These are phyloP conservation scores for Glebionis coronaria DNA, from an alignment of 129 eudicot species.

Conservation along the genomic window DNA sequence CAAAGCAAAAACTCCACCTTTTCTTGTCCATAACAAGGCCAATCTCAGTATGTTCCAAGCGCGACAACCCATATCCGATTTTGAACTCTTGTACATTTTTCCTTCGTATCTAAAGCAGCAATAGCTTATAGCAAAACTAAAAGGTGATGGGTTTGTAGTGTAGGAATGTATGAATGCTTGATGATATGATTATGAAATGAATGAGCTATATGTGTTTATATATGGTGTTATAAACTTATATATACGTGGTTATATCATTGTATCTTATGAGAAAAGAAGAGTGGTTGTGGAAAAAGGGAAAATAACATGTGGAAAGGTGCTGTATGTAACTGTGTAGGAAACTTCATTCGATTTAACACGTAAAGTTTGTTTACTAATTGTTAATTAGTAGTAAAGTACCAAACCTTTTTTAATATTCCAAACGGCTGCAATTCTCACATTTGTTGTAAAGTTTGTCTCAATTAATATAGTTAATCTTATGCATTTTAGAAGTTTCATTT, in stretches of 20 bases:
- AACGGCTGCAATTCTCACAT: neutral
- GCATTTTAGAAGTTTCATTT: too few relatives aligned
- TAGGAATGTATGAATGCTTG: neutral
- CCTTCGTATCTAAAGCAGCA: neutral
- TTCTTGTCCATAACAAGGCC: conserved; percentile 68
- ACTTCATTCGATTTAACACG: conserved; percentile 6
- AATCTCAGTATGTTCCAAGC: conserved; percentile 67
- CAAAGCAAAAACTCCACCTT: conserved; percentile 52
- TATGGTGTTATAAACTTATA: neutral
- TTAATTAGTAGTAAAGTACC: neutral
- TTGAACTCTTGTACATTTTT: conserved; percentile 37
- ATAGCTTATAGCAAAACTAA: neutral
- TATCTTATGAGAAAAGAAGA: too few relatives aligned
- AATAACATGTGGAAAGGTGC: conserved; percentile 12
- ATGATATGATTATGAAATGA: neutral
- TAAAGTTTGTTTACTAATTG: conserved; percentile 2
- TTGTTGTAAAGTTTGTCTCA: conserved; percentile 8
- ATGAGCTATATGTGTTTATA: conserved; percentile 1
- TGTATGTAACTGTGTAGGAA: conserved; percentile 4
- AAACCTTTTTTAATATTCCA: neutral
- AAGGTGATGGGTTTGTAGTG: neutral
- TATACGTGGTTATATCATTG: conserved; percentile 16
- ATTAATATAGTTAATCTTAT: neutral
- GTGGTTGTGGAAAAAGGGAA: too few relatives aligned
- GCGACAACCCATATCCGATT: conserved; percentile 34